Conservation (phyloP, 768 basidiomycete genomes). For the Kwoniella sp. region DNA sequence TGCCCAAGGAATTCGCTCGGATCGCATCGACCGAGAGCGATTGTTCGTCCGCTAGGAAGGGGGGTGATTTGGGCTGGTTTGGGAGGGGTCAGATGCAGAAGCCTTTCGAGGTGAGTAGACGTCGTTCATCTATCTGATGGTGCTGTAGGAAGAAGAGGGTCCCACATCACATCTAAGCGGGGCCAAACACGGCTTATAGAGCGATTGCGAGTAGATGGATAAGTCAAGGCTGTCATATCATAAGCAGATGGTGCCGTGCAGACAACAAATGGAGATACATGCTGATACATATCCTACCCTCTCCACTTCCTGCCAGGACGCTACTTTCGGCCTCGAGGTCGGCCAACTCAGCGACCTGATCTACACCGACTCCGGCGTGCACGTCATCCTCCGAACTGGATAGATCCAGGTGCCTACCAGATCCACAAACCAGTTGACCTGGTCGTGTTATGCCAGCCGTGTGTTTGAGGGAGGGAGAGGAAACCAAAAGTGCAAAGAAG, state of each 20-base stretch:
- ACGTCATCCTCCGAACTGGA: slow-evolving; percentile 86
- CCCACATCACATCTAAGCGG: too few relatives aligned
- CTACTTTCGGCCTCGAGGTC: slow-evolving; percentile 50
- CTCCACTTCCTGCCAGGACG: slow-evolving; percentile 48
- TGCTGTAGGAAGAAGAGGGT: too few relatives aligned
- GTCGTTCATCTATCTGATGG: background rate
- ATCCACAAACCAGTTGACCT: too few relatives aligned
- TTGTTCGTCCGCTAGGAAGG: slow-evolving; percentile 78
- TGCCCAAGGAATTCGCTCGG: slow-evolving; percentile 67
- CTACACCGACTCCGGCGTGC: slow-evolving; percentile 90
- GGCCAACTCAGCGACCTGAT: slow-evolving; percentile 59
- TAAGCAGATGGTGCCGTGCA: too few relatives aligned
- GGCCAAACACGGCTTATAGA: too few relatives aligned
- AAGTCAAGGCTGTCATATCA: too few relatives aligned
- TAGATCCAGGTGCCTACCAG: background rate
- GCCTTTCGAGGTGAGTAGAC: slow-evolving; percentile 83
- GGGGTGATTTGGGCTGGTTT: slow-evolving; percentile 88
- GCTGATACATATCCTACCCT: background rate
- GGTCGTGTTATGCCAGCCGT: too few relatives aligned
- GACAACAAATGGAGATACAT: too few relatives aligned
- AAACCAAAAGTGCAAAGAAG: too few relatives aligned
- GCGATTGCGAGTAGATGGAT: too few relatives aligned
- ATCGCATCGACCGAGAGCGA: slow-evolving; percentile 80
- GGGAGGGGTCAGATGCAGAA: slow-evolving; percentile 90
- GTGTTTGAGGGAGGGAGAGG: too few relatives aligned